Percentiles rank a stretch among this genome's conserved stretches.
These are phyloP conservation scores for Sergeia podlipaevii DNA, from an alignment of 208 protist species.

Conservation along the genomic window DNA sequence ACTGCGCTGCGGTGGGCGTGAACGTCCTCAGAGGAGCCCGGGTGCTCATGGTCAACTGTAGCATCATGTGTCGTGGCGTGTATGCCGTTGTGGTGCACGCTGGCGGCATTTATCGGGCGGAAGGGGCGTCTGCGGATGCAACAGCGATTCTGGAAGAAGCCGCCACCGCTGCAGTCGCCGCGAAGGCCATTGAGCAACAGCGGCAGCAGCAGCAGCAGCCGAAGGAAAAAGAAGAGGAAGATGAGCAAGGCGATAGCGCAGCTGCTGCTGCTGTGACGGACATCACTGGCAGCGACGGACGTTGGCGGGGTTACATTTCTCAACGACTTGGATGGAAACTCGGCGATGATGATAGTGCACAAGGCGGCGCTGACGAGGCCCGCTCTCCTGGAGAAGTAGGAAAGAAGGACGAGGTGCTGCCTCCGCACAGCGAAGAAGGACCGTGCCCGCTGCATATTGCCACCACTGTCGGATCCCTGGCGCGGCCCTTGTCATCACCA, in stretches of 20 bases:
- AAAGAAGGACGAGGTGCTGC: too few relatives aligned
- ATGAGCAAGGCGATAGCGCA: neutral
- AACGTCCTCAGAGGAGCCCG: conserved; percentile 42
- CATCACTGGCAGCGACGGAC: neutral
- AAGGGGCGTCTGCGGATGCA: neutral
- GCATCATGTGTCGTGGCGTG: neutral
- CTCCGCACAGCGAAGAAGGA: too few relatives aligned
- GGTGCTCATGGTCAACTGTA: conserved; percentile 38
- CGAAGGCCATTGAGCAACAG: neutral
- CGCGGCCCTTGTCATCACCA: too few relatives aligned
- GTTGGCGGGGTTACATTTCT: neutral
- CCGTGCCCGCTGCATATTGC: too few relatives aligned
- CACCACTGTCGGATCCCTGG: too few relatives aligned
- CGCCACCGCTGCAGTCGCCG: conserved; percentile 1
- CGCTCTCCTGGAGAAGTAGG: too few relatives aligned
- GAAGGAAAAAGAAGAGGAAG: neutral
- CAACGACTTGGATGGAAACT: neutral
- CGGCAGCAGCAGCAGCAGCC: neutral
- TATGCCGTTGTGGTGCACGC: conserved; percentile 46
- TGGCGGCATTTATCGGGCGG: conserved; percentile 28
- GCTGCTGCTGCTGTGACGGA: conserved; percentile 1
- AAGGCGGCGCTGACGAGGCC: conserved; percentile 15
- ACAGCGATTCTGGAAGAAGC: too few relatives aligned
- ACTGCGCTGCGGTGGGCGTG: conserved; percentile 43
- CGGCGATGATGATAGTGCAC: conserved; percentile 7